A percentile compares a stretch with the other conserved stretches of the same genome.
Conservation (phyloP, 2,329 filamentous ascomycete species). For the Sarocladiaceae sp. region DNA sequence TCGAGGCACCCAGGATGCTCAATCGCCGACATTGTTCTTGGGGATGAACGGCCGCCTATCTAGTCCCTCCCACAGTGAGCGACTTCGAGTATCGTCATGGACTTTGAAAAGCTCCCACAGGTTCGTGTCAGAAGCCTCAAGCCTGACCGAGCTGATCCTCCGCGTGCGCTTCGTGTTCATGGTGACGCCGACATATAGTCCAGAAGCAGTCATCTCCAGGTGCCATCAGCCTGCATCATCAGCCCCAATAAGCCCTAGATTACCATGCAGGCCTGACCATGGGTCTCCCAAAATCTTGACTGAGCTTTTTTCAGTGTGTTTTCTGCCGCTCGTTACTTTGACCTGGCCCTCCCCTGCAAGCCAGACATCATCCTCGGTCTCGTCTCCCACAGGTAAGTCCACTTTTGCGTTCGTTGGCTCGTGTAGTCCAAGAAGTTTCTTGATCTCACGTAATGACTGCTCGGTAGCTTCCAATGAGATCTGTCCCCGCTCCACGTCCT, state of each 20-base stretch:
- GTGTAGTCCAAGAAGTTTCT: slow-evolving; percentile 37
- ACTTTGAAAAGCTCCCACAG: no score
- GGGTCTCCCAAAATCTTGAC: slow-evolving; percentile 27
- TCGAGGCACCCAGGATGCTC: no score
- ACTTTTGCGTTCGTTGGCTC: slow-evolving; percentile 9
- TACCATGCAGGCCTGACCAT: slow-evolving; percentile 47
- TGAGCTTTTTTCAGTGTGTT: slow-evolving; percentile 19
- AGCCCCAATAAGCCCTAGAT: slow-evolving; percentile 43
- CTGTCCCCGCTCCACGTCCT: slow-evolving; percentile 54
- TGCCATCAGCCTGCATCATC: slow-evolving; percentile 19
- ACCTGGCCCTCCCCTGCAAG: slow-evolving; percentile 23
- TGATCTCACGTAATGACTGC: slow-evolving; percentile 41
- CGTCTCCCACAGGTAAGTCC: slow-evolving; percentile 10
- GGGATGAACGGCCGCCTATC: no score
- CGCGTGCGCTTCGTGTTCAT: no score
- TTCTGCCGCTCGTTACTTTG: slow-evolving; percentile 17
- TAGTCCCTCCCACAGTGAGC: no score
- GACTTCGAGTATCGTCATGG: no score
- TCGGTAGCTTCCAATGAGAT: slow-evolving; percentile 48
- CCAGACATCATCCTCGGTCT: slow-evolving; percentile 27
- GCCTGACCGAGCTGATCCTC: no score
- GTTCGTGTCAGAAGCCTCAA: no score
- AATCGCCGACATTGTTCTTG: no score
- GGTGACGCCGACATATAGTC: no score
- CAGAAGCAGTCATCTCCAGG: neutral